phyloP scores from a whole-genome alignment of 768 basidiomycete species.

The Tricholoma terreum region DNA sequence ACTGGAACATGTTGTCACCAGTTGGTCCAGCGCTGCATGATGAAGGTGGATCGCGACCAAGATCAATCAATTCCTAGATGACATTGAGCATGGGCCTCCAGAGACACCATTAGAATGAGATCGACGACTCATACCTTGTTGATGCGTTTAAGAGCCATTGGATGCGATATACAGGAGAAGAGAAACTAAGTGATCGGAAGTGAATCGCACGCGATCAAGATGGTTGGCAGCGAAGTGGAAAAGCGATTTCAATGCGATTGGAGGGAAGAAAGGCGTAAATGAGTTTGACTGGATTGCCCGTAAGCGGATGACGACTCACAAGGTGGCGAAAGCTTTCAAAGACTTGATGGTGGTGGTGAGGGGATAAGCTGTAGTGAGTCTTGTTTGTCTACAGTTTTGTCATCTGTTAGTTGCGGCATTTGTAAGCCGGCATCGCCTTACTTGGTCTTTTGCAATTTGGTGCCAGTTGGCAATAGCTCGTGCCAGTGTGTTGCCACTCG shows the following conservation, averaged over 20 bases:
- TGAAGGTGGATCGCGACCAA: conserved; percentile 98
- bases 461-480: too few species aligned
- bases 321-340: conserved; percentile 24
- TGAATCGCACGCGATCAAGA: conserved; percentile 45
- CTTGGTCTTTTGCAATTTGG: neutral
- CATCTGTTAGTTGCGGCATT: conserved; percentile 33
- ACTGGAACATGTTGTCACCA: conserved; percentile 98
- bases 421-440: conserved; percentile 32
- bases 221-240: conserved; percentile 19
- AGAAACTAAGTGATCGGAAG: conserved; percentile 29
- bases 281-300: conserved; percentile 10
- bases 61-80: conserved; percentile 93
- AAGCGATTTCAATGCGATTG: conserved; percentile 35
- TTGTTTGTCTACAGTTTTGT: conserved; percentile 49
- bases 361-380: conserved; percentile 41
- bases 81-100: conserved; percentile 11
- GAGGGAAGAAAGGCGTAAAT: conserved; percentile 13
- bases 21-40: conserved; percentile 99
- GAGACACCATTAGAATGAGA: conserved; percentile 8
- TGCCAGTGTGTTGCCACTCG: too few species aligned
- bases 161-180: conserved; percentile 24
- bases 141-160: conserved; percentile 98
- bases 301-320: conserved; percentile 28
- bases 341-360: conserved; percentile 50
- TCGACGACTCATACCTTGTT: conserved; percentile 71